These are phyloP conservation scores for Zygoascus meyerae DNA, from an alignment of 1,139 yeast genomes.

Conservation along the genomic window DNA sequence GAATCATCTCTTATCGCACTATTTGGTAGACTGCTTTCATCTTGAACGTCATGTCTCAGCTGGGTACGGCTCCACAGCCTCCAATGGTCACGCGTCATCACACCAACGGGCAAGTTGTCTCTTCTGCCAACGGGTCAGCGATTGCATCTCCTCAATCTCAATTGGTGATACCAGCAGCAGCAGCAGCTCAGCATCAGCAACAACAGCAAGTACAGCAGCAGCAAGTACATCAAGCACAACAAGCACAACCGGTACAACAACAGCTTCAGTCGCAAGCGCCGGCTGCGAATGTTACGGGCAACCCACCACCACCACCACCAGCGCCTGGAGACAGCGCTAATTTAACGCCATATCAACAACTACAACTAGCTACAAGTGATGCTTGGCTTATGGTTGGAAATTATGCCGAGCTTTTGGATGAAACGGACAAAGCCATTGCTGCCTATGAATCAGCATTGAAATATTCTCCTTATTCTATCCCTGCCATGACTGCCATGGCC, in stretches of 20 bases:
- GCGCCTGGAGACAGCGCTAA: slow-evolving; percentile 15
- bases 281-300: slow-evolving; percentile 18
- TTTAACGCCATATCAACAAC: slow-evolving; percentile 43
- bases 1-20: too few species aligned
- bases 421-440: slow-evolving; percentile 79
- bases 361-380: slow-evolving; percentile 59
- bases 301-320: slow-evolving; percentile 30
- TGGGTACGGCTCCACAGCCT: slow-evolving; percentile 13
- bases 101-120: slow-evolving; percentile 10
- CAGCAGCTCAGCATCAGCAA: slow-evolving; percentile 5
- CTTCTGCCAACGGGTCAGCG: slow-evolving; percentile 5
- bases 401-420: slow-evolving; percentile 84
- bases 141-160: slow-evolving; percentile 8
- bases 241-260: slow-evolving; percentile 17
- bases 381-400: slow-evolving; percentile 90
- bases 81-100: slow-evolving; percentile 8
- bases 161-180: slow-evolving; percentile 6
- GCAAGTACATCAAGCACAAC: slow-evolving; percentile 14
- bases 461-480: slow-evolving; percentile 80
- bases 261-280: slow-evolving; percentile 14
- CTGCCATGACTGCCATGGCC: slow-evolving; percentile 79
- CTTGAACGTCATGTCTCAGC: slow-evolving; percentile 11
- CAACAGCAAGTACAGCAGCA: slow-evolving; percentile 8
- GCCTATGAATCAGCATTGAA: slow-evolving; percentile 89
- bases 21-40: too few species aligned